phyloP scores from a whole-genome alignment of 225 moss, liverwort and hornwort species.

The Neckera pumila region DNA sequence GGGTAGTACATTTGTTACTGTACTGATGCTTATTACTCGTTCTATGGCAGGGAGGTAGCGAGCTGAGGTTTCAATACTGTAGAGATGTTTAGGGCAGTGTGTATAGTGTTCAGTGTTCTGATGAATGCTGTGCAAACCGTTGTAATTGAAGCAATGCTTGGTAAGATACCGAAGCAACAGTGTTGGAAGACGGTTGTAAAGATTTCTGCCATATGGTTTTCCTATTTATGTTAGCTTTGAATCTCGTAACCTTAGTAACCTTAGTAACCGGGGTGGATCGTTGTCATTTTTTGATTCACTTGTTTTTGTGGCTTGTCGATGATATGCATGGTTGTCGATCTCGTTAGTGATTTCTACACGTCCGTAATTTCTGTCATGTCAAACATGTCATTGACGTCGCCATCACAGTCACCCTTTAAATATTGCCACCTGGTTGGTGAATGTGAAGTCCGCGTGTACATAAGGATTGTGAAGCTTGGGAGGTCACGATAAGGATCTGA shows the following conservation, averaged over 20 bases:
- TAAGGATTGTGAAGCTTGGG: not conserved
- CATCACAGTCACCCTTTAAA: not conserved
- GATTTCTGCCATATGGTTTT: not conserved
- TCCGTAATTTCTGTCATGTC: not conserved
- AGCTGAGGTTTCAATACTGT: not conserved
- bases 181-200: not conserved
- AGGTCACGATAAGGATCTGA: not conserved
- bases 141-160: not conserved
- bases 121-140: conserved; percentile 4
- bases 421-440: not conserved
- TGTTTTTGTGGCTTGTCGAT: not conserved
- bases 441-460: not conserved
- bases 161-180: not conserved
- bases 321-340: not conserved
- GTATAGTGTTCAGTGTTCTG: conserved; percentile 6
- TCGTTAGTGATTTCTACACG: not conserved
- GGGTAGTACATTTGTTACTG: not conserved
- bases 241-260: not conserved
- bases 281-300: not conserved
- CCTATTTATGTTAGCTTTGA: not conserved
- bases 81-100: conserved; percentile 9
- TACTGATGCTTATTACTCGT: not conserved
- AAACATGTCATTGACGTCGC: not conserved
- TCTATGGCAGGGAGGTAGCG: conserved; percentile 13
- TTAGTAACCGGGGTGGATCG: not conserved